Evolutionary conservation across 2,329 filamentous ascomycete genomes (phyloP), one percentile per base, ranked within the genome.

Genomic region (Alternaria infectoria): DNA sequence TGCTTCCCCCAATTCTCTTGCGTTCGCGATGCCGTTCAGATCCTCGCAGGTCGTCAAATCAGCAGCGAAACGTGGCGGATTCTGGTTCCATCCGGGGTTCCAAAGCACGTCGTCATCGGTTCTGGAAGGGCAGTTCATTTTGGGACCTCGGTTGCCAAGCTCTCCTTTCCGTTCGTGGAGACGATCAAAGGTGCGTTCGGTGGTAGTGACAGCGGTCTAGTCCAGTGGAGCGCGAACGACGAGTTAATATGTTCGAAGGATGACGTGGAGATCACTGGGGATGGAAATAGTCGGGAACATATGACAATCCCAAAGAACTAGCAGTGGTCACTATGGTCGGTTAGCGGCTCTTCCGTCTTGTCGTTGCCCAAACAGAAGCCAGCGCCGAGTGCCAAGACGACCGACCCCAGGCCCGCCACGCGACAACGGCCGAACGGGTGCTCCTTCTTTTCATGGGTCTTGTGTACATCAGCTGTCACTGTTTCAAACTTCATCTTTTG

Each of bases 61-160:
- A n/a, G 74, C 69, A 21, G 74, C 73, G 59, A 76, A 74, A 45
- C 59, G 65, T 32, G 74, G 74, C 25, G 74, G 74, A 32, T 66
- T 75, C 50, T 77, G 74, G 36, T 77, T 77, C 73, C 73, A 77
- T 57, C 64, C 71, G 6, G 74, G 74, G 47, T 74, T 68, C 26
- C 70, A 62, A 17, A 74, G 59, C 40, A 72, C 44, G 36, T 74
- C 69, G 6, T 76, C 71, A 56, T 76, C 70, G 26, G 63, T 75
- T 44, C 68, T 73, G 23, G 74, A 76, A 23, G 74, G 74, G 58
- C 74, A 76, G 44, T 76, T 77, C 74, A 77, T 77, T n/a, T 36
- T 65, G 59, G 10, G 25, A 36, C 49, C 28, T 50, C 40, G 40
- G 40, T 25, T 45, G 26, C 30, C 46, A 40, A 58, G 46, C 23